Base-by-base conservation (phyloP, 2,329 filamentous ascomycete species). In the Raffaelea ambrosiae region DNA sequence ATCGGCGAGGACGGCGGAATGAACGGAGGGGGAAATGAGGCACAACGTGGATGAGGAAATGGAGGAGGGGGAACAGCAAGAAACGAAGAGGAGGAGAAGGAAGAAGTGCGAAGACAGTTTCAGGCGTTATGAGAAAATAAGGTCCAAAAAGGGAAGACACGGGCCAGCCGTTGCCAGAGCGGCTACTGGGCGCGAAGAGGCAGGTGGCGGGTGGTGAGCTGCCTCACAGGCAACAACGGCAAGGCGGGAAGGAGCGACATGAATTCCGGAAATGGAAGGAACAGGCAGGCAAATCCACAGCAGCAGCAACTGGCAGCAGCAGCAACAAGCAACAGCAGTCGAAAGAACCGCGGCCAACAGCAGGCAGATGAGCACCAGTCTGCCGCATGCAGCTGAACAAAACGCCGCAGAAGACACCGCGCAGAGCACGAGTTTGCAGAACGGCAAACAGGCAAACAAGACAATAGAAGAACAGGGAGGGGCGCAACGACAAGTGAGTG, bases 111-210 rank as follows among this genome's bases (percentile, higher is more conserved):
- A 29, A 29, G 26, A 29, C n/a, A n/a, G n/a, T n/a, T n/a, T n/a
- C n/a, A n/a, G n/a, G n/a, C 35, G 33, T 35, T 35, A 23, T 22
- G 14, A 13, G 13, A 38, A 22, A 29, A 44, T 8, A 20, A 29
- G 20, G 29, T 41, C 36, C 35, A 43, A 44, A 44, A 40, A 21
- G 38, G 42, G 45, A 38, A 49, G 43, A 47, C 46, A 35, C 50
- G 44, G 48, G 16, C 26, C 48, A 44, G 49, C 36, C 22, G 33
- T 39, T 13, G 10, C n/a, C n/a, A 35, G 10, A 36, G 19, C 35
- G 26, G 45, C 42, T 44, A 42, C 50, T 47, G 46, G 22, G 21
- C 44, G 11, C 16, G 5, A 18, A 23, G 22, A 9, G 14, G 33
- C 26, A 29, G 43, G 18, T 4, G 18, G 33, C 14, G 19, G 44